Base-by-base conservation (phyloP, 2,329 filamentous ascomycete species). In the Tolypocladium cylindrosporum region DNA sequence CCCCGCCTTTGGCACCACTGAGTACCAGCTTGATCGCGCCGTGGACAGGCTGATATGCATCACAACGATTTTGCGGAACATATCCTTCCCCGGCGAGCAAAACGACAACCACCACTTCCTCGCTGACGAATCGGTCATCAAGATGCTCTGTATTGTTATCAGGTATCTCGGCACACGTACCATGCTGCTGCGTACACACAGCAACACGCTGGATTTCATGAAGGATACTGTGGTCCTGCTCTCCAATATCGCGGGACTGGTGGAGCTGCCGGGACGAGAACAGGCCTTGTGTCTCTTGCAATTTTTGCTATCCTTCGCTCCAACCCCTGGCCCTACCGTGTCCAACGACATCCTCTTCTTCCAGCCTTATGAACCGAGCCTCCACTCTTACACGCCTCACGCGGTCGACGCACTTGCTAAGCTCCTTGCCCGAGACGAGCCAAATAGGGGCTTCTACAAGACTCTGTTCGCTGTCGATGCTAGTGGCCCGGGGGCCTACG, bases 191-290 rank as follows among this genome's bases (percentile, higher is more conserved):
- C 85, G 91, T 43, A 90, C 86, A 4, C 83, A 94, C 63, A 79
- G 83, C 67, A 96, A 97, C 72, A 94, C 89, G 0, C 77, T 97
- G 63, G 94, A 99, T 72, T 93, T 97, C 66, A 96, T 97, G 90
- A 99, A 99, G 74, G 94, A 99, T 71, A 79, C 91, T 37, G 84
- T 97, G 59, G 87, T 91, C 19, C 85, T 96, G 63, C 78, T 99
- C 57, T 97, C 93, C 58, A 97, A 99, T 71, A 84, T 95, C 54
- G 86, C 91, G 9, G 85, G 89, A 53, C 83, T 84, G 11, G 82
- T 97, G 56, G 88, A 93, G 67, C 78, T 99, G 43, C 88, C 91
- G 1, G 88, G 88, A 24, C 87, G 89, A 61, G 92, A 97, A 68
- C 92, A 97, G 69, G 92, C 92, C 0, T 78, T 91, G 43, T 91